Conservation (phyloP, 352 stramenopile species). For the Globisporangium solare region DNA sequence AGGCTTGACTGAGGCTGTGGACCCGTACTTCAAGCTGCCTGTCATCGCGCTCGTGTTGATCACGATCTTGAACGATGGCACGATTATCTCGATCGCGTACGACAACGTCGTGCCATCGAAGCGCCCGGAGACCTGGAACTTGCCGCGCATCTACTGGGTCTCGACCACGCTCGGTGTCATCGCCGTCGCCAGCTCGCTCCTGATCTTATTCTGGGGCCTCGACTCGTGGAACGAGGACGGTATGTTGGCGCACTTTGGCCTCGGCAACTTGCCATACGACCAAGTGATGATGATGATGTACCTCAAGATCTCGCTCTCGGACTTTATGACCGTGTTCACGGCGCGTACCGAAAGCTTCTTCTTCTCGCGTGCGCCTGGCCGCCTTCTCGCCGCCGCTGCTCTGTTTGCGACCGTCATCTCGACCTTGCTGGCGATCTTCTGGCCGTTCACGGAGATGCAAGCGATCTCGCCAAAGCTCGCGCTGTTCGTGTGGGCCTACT, state of each 20-base stretch:
- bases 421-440: constrained; percentile 82
- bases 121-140: constrained; percentile 65
- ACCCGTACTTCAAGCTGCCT: constrained; percentile 89
- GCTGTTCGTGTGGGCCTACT: constrained; percentile 88
- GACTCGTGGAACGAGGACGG: constrained; percentile 79
- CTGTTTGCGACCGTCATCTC: constrained; percentile 75
- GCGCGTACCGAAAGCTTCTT: constrained; percentile 82
- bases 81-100: constrained; percentile 90
- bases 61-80: constrained; percentile 93
- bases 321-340: constrained; percentile 93
- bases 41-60: constrained; percentile 93
- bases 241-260: constrained; percentile 46
- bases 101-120: constrained; percentile 81
- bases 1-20: constrained; percentile 32
- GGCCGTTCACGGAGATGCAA: constrained; percentile 76
- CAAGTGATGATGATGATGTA: constrained; percentile 93
- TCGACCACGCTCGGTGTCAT: constrained; percentile 59
- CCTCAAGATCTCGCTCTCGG: constrained; percentile 92
- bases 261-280: constrained; percentile 79
- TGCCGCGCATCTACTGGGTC: constrained; percentile 60
- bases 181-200: constrained; percentile 73
- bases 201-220: constrained; percentile 83
- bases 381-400: constrained; percentile 67
- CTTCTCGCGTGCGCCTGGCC: constrained; percentile 65
- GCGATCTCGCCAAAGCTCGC: constrained; percentile 69